Evolutionary conservation across 352 stramenopile genomes (phyloP), one percentile per base, ranked within the genome.

Genomic region (Phytophthora pini): DNA sequence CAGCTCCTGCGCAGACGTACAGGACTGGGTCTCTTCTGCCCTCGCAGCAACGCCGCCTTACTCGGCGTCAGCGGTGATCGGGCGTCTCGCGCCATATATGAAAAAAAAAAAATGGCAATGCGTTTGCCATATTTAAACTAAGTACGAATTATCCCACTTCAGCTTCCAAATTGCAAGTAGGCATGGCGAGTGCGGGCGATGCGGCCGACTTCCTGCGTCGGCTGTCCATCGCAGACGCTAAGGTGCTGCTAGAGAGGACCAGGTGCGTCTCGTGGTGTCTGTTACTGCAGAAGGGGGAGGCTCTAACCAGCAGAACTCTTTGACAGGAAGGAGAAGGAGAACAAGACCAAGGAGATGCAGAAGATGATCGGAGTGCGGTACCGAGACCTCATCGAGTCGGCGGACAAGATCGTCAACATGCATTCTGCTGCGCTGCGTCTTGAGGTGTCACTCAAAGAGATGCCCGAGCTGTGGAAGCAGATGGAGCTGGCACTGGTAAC

Each of bases 331-430:
- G 87, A 95, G 63, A 95, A 94, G 61, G 85, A 93, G 63, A 80
- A 76, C 54, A 97, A 96, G 73, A 92, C 88, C 22, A 87, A 92
- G 62, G 88, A 97, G 61, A 95, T 97, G 87, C 91, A 97, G 61
- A 90, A 90, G 59, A 98, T 98, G 90, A 97, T 97, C 34, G 86
- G 92, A 38, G 94, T 96, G 38, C 72, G 92, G 4, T 98, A 98
- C 47, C 90, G 95, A 29, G 91, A 98, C 58, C 75, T 98, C 11
- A 98, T 98, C 62, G 90, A 97, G 57, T 97, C 92, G 31, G 92
- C 92, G 1, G 92, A 98, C 72, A 93, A 93, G 65, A 97, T 98
- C 46, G 84, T 97, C 11, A 95, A 79, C 32, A 98, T 98, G 92
- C 90, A 97, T 62, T 93, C 94, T 55, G 84, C 86, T 2, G 87